Percentiles rank a stretch among this genome's conserved stretches.
These are phyloP conservation scores for Pseudophaeomoniella oleicola DNA, from an alignment of 2,329 filamentous ascomycete genomes.

Conservation along the genomic window DNA sequence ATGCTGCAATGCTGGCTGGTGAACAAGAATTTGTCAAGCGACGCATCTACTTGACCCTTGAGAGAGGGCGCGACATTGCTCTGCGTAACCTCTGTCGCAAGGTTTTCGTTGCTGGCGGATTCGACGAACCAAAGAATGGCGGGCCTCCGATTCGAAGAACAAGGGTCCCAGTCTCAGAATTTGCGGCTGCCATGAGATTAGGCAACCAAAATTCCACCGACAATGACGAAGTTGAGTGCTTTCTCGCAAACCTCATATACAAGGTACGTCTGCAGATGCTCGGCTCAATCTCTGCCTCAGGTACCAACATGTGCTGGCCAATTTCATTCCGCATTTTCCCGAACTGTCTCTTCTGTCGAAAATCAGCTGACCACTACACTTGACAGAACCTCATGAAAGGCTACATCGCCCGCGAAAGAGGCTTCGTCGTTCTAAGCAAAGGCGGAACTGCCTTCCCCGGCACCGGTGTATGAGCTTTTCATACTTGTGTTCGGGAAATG, in stretches of 20 bases:
- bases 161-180: constrained; percentile 69
- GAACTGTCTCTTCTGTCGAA: constrained; percentile 8
- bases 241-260: constrained; percentile 94
- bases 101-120: constrained; percentile 75
- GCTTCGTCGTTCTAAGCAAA: constrained; percentile 86
- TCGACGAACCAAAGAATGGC: constrained; percentile 59
- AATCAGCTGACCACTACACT: constrained; percentile 3
- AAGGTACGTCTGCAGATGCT: constrained; percentile 49
- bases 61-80: constrained; percentile 81
- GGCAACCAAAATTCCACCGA: constrained; percentile 46
- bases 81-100: constrained; percentile 84
- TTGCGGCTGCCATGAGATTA: constrained; percentile 69
- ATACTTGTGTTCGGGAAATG: too few species aligned
- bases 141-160: constrained; percentile 49
- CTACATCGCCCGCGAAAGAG: constrained; percentile 83
- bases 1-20: constrained; percentile 61
- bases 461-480: constrained; percentile 49
- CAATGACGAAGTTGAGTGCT: constrained; percentile 85
- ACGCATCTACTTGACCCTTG: constrained; percentile 86
- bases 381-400: constrained; percentile 88
- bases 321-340: constrained; percentile 4
- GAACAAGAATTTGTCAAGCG: constrained; percentile 90
- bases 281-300: constrained; percentile 5
- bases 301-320: constrained; percentile 4
- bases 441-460: constrained; percentile 76